Base-by-base conservation (phyloP, 345 rosid genomes). In the Acer yangbiense region DNA sequence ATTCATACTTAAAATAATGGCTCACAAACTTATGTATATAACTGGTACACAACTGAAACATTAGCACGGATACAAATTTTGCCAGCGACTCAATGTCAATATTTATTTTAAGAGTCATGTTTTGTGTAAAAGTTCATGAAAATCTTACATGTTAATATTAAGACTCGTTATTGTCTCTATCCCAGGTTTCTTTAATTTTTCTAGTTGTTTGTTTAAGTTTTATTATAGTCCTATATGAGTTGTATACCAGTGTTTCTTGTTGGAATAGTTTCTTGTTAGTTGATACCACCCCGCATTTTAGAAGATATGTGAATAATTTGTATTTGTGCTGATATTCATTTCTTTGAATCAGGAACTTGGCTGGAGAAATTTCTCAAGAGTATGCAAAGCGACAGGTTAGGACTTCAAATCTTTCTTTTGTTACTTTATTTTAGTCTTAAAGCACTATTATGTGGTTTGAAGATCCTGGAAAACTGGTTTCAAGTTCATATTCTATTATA, bases 331-430 rank as follows among this genome's bases (percentile, higher is more conserved):
- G 68, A 13, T 68, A 18, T 64, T 67, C 7, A 13, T 78, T 55
- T 78, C 0, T 76, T 76, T 78, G 21, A 50, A 12, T 75, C 80
- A 89, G 97, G 93, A 96, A 94, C 82, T 84, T 96, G 84, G 98
- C 98, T 6, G 94, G 98, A 67, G 99, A 97, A 89, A 90, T 93
- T 81, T 82, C 90, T 11, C 84, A 89, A 78, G 99, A 94, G 81
- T 90, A 90, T 86, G 69, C 87, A 10, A 88, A 84, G 81, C 88
- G 93, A 43, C 94, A 88, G 94, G 98, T 94, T 81, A 79, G 88
- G 44, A 80, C 76, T 35, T 61, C 35, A 20, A 20, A 10, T 13
- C 16, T 69, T 6, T 35, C 12, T 66, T 29, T 43, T 20, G 13
- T 27, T 11, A 21, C 21, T 12, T 67, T 41, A 29, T 60, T 55